These are phyloP conservation scores for Termitomyces sp. DNA, from an alignment of 768 basidiomycete genomes.

Conservation along the genomic window DNA sequence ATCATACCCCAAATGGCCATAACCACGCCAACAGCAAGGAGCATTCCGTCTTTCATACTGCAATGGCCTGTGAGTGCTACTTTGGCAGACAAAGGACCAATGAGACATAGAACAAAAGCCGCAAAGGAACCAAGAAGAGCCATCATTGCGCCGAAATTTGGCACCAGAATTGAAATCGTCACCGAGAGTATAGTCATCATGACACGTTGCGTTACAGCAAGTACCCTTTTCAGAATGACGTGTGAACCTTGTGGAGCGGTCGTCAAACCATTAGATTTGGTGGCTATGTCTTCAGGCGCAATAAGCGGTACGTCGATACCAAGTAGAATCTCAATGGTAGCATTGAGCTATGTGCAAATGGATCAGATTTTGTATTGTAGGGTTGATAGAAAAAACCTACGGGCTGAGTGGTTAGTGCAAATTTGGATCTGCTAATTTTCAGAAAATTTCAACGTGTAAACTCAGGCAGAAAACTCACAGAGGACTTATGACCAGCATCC, in stretches of 20 bases:
- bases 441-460: slow-evolving; percentile 15
- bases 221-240: slow-evolving; percentile 32
- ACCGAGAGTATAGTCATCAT: slow-evolving; percentile 58
- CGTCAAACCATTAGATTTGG: slow-evolving; percentile 30
- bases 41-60: slow-evolving; percentile 45
- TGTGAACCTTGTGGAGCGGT: slow-evolving; percentile 22
- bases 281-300: slow-evolving; percentile 36
- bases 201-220: slow-evolving; percentile 54
- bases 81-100: slow-evolving; percentile 75
- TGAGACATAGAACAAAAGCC: slow-evolving; percentile 71
- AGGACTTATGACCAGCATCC: slow-evolving; percentile 82
- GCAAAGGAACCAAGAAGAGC: slow-evolving; percentile 91
- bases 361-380: not conserved
- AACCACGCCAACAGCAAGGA: slow-evolving; percentile 48
- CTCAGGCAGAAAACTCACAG: slow-evolving; percentile 42
- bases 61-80: slow-evolving; percentile 51
- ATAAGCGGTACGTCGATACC: slow-evolving; percentile 50
- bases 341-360: slow-evolving; percentile 53
- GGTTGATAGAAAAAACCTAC: slow-evolving; percentile 36
- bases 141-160: slow-evolving; percentile 81
- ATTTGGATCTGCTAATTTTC: slow-evolving; percentile 63
- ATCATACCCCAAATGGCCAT: slow-evolving; percentile 82
- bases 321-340: slow-evolving; percentile 77
- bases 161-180: slow-evolving; percentile 67
- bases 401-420: slow-evolving; percentile 78